Evolutionary conservation across 164 flowering plant genomes (phyloP).

Genomic region (Paratinospora sagittata): DNA sequence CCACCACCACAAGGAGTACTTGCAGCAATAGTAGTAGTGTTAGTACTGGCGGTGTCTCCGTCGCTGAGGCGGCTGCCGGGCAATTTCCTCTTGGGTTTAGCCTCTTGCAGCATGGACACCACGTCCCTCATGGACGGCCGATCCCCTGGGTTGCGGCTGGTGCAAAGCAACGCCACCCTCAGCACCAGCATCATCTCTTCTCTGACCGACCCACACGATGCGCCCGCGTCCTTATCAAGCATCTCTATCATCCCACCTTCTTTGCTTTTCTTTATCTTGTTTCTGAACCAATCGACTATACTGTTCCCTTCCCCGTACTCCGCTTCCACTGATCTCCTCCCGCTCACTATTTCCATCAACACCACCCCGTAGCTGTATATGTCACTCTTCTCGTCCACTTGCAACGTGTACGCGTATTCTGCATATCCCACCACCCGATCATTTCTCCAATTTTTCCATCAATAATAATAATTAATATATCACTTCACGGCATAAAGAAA

Average conservation of each 20-base stretch:
- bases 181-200: slow-evolving; percentile 90
- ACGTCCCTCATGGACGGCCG: slow-evolving; percentile 93
- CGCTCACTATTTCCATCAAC: slow-evolving; percentile 72
- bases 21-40: no score
- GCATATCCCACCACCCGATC: no score
- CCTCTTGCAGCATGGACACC: slow-evolving; percentile 77
- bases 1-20: no score
- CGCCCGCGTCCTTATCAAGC: slow-evolving; percentile 49
- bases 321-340: slow-evolving; percentile 55
- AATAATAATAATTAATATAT: no score
- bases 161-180: slow-evolving; percentile 73
- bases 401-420: slow-evolving; percentile 87
- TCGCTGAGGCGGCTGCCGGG: no score
- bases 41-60: no score
- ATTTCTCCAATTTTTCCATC: no score
- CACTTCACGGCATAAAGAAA: slow-evolving; percentile 78
- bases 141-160: slow-evolving; percentile 75
- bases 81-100: slow-evolving; percentile 65
- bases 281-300: slow-evolving; percentile 65
- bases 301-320: slow-evolving; percentile 64
- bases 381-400: slow-evolving; percentile 83
- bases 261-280: slow-evolving; percentile 37
- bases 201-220: slow-evolving; percentile 51
- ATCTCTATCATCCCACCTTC: slow-evolving; percentile 41
- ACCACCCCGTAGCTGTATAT: slow-evolving; percentile 89